Evolutionary conservation across 129 eudicot genomes (phyloP), one percentile per base, ranked within the genome.

Genomic region (Centaurea solstitialis): DNA sequence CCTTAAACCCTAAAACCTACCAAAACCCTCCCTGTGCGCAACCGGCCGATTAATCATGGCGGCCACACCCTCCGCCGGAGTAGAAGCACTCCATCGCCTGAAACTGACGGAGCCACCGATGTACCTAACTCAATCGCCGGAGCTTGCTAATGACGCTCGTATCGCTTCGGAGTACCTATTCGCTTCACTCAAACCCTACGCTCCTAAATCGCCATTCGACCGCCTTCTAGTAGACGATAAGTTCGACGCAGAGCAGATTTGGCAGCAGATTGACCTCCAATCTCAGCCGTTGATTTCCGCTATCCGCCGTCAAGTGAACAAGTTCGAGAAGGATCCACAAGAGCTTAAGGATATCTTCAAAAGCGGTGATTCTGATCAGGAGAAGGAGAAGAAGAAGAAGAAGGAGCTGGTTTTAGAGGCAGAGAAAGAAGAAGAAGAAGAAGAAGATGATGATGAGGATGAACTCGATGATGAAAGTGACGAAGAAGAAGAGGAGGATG

Each of bases 231-330:
- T 86, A 11, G 81, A 92, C 20, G 88, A 91, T 0, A 94, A 94
- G 7, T 94, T 92, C 50, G 99, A 94, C 30, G 90, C 97, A 15
- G 99, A 94, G 76, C 99, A 94, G 81, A 90, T 94, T 70, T 94
- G 97, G 97, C 97, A 92, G 90, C 99, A 94, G 70, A 92, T 94
- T 69, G 97, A 94, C 79, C 86, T 92, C 26, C 97, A 92, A 66
- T 77, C 97, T 0, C 89, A 92, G 90, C 93, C 97, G 6, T 75
- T 92, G 76, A 73, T 94, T 26, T 78, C 91, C 13, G 70, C 77
- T 7, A 75, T 94, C 20, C 80, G 87, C 11, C 89, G 93, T 30
- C 91, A 94, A 17, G 76, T 94, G 1, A 87, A 75, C 74, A 73
- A 75, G 21, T 89, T 92, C 20, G 96, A 94, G 84, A 92, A 86